Base-by-base conservation (phyloP, 1,284 basidiomycete genomes). In the Papiliotrema fonsecae region DNA sequence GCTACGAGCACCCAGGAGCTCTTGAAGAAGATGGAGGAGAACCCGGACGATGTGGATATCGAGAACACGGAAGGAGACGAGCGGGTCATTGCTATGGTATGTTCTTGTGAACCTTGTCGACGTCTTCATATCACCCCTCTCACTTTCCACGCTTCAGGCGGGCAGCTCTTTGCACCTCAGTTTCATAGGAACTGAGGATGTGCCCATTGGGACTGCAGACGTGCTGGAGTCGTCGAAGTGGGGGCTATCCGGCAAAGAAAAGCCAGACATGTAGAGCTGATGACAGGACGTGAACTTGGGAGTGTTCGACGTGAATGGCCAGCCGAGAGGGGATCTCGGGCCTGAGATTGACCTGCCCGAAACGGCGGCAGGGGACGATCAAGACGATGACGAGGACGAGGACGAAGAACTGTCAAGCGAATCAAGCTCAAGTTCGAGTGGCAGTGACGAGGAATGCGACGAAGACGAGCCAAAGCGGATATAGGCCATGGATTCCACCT, bases 221-320 rank as follows among this genome's bases (percentile, higher is more conserved):
- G n/a, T n/a, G n/a, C n/a, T n/a, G n/a, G n/a, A n/a, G n/a, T n/a
- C n/a, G n/a, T n/a, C n/a, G n/a, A n/a, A n/a, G n/a, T n/a, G n/a
- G n/a, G n/a, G n/a, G n/a, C n/a, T n/a, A n/a, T n/a, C 2, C n/a
- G 10, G 16, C 28, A 25, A 14, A 25, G 19, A n/a, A 30, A 11
- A 11, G 30, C 16, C 10, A 16, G 30, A 16, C 10, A 31, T 16
- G 30, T 9, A 16, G 30, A 31, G 34, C 34, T 35, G 34, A 35
- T 16, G 14, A 22, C 32, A 65, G 64, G 67, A 72, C 45, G 56
- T 72, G 6, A 64, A 63, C 16, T 42, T 72, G 22, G 69, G 69
- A 13, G 67, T 72, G 10, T 70, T 65, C 37, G 66, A 70, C 31
- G 65, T 64, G 2, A 42, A 52, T 14, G 60, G 56, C 2, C 50